Percentiles rank a stretch among this genome's conserved stretches.
Evolutionary conservation across 2,329 filamentous ascomycete genomes (phyloP).

Genomic region (Rugonectria rugulosa): DNA sequence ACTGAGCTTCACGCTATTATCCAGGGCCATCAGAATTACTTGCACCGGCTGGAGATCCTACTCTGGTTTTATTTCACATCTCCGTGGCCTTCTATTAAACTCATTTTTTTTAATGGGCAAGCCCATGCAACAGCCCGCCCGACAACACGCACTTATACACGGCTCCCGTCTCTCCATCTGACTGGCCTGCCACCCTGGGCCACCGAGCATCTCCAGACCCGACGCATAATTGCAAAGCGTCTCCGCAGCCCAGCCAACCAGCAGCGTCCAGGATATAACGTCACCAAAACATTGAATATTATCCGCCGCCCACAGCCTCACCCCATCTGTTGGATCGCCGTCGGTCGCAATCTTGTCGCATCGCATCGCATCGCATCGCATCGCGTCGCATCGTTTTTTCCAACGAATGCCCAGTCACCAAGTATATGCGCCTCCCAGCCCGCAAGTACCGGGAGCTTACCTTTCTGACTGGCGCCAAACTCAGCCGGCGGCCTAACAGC

Average conservation of each 20-base stretch:
- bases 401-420: conserved; percentile 33
- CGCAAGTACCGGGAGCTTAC: conserved; percentile 22
- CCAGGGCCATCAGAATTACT: neutral
- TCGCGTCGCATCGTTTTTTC: conserved; percentile 4
- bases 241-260: conserved; percentile 37
- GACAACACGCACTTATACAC: conserved; percentile 15
- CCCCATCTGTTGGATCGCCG: conserved; percentile 21
- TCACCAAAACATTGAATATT: conserved; percentile 20
- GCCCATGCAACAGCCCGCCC: too few relatives aligned
- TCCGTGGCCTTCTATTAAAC: too few relatives aligned
- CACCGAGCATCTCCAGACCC: conserved; percentile 10
- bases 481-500: conserved; percentile 23
- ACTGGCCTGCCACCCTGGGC: conserved; percentile 24
- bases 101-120: too few relatives aligned
- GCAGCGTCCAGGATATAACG: conserved; percentile 27
- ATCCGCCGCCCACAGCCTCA: conserved; percentile 6
- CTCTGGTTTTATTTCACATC: too few relatives aligned
- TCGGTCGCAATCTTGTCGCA: conserved; percentile 33
- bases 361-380: conserved; percentile 33
- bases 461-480: conserved; percentile 18
- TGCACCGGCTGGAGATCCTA: too few relatives aligned
- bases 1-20: too few relatives aligned
- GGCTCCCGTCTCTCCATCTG: conserved; percentile 2
- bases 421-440: conserved; percentile 34
- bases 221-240: conserved; percentile 23